Percentiles rank a stretch among this genome's conserved stretches.
Evolutionary conservation across 352 stramenopile species (phyloP).

Genomic region (Aphanomyces stellatus): DNA sequence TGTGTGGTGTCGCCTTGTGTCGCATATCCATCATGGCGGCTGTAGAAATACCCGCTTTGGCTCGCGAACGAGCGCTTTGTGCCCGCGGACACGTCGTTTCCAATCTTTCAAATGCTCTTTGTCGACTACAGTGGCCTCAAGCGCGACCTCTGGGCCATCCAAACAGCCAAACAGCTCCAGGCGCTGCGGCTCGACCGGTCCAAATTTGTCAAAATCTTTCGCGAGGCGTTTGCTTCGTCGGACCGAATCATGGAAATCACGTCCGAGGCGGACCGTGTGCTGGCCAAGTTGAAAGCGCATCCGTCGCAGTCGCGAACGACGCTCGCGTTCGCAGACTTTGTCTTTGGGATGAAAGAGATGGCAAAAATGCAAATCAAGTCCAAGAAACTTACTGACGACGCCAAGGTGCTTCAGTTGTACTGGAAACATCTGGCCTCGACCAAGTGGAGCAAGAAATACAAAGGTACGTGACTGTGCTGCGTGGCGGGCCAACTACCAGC

Average conservation of each 20-base stretch:
- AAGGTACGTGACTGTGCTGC: background rate
- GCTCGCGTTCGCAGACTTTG: background rate
- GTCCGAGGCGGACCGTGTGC: conserved; percentile 10
- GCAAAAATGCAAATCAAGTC: conserved; percentile 15
- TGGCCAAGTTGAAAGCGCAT: conserved; percentile 12
- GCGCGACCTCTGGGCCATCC: background rate
- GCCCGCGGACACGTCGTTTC: conserved; percentile 13
- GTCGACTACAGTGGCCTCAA: conserved; percentile 18
- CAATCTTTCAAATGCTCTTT: conserved; percentile 15
- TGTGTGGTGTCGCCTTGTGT: background rate
- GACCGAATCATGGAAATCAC: conserved; percentile 11
- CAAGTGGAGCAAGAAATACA: conserved; percentile 16
- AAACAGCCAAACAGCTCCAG: conserved; percentile 1
- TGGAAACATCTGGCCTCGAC: background rate
- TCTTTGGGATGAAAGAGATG: conserved; percentile 9
- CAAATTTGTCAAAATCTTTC: conserved; percentile 19
- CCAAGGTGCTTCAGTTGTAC: conserved; percentile 1
- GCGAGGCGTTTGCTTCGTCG: conserved; percentile 8
- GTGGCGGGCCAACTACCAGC: background rate
- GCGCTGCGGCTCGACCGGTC: conserved; percentile 12
- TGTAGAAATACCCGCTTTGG: conserved; percentile 13
- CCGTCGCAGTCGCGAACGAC: conserved; percentile 12
- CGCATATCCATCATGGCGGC: background rate
- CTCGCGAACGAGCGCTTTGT: background rate
- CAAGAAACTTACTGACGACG: conserved; percentile 1